phyloP scores from a whole-genome alignment of 2,329 filamentous ascomycete genomes.

The Neonectria hederae region DNA sequence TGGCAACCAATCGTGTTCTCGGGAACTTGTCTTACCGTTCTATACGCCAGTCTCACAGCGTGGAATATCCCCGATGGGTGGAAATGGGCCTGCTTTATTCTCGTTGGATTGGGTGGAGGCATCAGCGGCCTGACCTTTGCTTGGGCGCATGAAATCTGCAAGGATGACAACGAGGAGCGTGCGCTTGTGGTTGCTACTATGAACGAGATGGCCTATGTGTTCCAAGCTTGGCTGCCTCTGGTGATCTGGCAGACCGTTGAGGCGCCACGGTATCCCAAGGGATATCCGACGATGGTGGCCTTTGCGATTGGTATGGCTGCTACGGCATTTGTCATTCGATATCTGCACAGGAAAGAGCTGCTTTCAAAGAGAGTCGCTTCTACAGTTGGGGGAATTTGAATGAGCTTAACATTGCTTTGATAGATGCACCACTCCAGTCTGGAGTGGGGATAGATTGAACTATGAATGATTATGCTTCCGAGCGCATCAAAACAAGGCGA shows the following conservation, averaged over 20 bases:
- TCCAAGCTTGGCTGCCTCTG: constrained; percentile 75
- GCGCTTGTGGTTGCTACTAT: constrained; percentile 72
- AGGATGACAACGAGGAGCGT: constrained; percentile 68
- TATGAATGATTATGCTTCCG: not conserved
- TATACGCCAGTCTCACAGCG: constrained; percentile 51
- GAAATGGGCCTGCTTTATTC: constrained; percentile 72
- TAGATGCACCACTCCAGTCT: not conserved
- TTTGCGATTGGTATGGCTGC: constrained; percentile 59
- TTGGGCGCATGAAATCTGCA: constrained; percentile 62
- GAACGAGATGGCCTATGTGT: constrained; percentile 75
- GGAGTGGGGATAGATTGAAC: not conserved
- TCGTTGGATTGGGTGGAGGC: constrained; percentile 61
- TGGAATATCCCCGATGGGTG: constrained; percentile 60
- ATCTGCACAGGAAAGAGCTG: constrained; percentile 56
- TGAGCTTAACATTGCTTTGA: not conserved
- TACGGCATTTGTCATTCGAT: constrained; percentile 59
- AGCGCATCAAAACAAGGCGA: not conserved
- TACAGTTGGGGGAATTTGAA: constrained; percentile 17
- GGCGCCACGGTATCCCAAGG: constrained; percentile 68
- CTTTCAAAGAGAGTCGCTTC: constrained; percentile 17
- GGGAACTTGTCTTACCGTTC: constrained; percentile 52
- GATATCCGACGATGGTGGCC: constrained; percentile 64
- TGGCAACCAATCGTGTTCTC: constrained; percentile 72
- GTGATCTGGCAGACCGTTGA: constrained; percentile 73
- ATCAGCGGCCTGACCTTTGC: constrained; percentile 58